Evolutionary conservation across 2,329 filamentous ascomycete species (phyloP).

Genomic region (Rutstroemia sydowiana): DNA sequence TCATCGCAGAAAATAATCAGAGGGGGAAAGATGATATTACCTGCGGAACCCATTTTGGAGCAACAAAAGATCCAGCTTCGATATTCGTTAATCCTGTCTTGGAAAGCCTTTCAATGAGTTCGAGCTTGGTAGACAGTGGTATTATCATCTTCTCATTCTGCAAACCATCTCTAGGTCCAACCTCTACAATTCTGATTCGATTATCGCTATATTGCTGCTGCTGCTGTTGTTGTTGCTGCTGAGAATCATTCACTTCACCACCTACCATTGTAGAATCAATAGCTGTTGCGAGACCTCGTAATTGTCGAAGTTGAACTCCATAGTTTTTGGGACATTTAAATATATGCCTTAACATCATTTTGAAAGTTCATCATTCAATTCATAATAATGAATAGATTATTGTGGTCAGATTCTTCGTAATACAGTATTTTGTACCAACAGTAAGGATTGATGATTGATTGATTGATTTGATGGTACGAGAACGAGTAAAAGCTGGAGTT

Average conservation of each 20-base stretch:
- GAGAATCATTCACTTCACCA: slow-evolving; percentile 9
- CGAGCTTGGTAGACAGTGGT: slow-evolving; percentile 64
- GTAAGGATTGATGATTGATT: too few species aligned
- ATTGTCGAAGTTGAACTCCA: slow-evolving; percentile 5
- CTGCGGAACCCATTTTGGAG: slow-evolving; percentile 80
- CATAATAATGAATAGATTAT: too few species aligned
- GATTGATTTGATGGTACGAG: not conserved
- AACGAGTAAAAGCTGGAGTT: too few species aligned
- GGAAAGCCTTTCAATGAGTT: slow-evolving; percentile 63
- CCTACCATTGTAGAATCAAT: slow-evolving; percentile 13
- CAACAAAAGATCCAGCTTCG: slow-evolving; percentile 76
- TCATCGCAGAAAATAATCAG: not conserved
- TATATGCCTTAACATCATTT: slow-evolving; percentile 4
- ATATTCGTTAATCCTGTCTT: slow-evolving; percentile 64
- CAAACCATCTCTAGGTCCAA: slow-evolving; percentile 77
- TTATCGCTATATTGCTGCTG: slow-evolving; percentile 23
- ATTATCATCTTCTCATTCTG: slow-evolving; percentile 76
- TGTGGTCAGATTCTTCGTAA: too few species aligned
- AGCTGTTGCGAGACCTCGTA: slow-evolving; percentile 21
- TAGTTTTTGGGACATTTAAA: not conserved
- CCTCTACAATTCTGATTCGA: slow-evolving; percentile 63
- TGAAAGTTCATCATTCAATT: slow-evolving; percentile 3
- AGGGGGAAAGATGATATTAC: too few species aligned
- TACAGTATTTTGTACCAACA: too few species aligned
- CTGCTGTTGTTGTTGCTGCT: too few species aligned